Evolutionary conservation across 2,329 filamentous ascomycete species (phyloP), one percentile per base, ranked within the genome.

Genomic region (Stylonectria norvegica): DNA sequence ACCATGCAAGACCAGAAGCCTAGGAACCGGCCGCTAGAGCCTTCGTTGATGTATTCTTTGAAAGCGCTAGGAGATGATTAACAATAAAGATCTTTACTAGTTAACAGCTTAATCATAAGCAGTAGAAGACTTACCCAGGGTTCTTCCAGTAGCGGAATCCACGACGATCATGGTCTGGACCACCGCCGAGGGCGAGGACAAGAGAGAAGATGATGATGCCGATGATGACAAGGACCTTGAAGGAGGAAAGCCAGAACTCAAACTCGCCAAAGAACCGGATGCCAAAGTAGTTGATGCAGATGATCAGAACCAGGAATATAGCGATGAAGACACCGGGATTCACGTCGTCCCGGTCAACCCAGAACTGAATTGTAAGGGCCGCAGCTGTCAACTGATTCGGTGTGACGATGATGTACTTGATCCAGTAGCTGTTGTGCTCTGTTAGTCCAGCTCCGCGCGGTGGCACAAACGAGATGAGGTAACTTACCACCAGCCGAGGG

Each of bases 371-470:
- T 42, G 91, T 85, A 25, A 94, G 66, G 5, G 86, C 79, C n/a
- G 77, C 79, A 19, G 88, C 88, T 1, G 87, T 93, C 27, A 94
- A 70, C 61, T 94, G 87, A 58, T 93, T 93, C 1, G 89, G 87
- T 1, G 86, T 89, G 35, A 86, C 77, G 56, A 94, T 90, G 60
- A 93, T 86, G 62, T 93, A 93, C 79, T 90, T 76, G 66, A 82
- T 76, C 76, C 79, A 86, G 52, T 75, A 75, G 29, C 72, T 73
- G 40, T n/a, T n/a, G n/a, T 5, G 20, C 12, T 16, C 5, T 14
- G 34, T 58, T 31, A 59, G 50, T 14, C n/a, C 14, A 12, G 32
- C 5, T 16, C 5, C 12, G 7, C 22, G 19, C 18, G 22, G 19
- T 25, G 17, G 15, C 19, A 17, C 33, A 17, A 16, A 12, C 19